Base-by-base conservation (phyloP, 768 basidiomycete species). In the Mycena indigotica region DNA sequence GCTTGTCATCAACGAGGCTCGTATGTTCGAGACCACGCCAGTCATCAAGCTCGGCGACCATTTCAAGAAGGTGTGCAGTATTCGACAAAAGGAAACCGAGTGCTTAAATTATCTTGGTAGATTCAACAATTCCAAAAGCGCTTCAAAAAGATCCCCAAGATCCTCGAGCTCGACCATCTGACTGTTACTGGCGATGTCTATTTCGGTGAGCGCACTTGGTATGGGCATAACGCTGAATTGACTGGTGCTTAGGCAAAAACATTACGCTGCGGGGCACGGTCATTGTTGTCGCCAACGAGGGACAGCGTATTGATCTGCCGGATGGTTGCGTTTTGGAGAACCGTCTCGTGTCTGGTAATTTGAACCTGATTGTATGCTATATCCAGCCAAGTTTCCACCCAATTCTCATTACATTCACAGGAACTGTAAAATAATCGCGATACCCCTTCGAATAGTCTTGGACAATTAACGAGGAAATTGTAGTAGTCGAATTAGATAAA, bases 11-110 rank as follows among this genome's bases (percentile, higher is more conserved):
- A 93, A 89, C 69, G 84, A 84, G 60, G 78, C 82, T 35, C 77
- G 92, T 64, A 89, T 93, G 86, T 94, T 95, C 68, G 84, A 82
- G 67, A 89, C 84, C 19, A 88, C 92, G 25, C 96, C 95, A n/a
- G 93, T 96, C 49, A 91, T 98, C 82, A 97, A 97, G 79, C 84
- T 97, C 49, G 94, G 95, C 44, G 93, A 95, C 72, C 90, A 91
- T 71, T 97, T 98, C 85, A 97, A 95, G 83, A 95, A 93, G 84
- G 90, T 91, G 54, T 46, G 72, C 19, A 41, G 25, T 23, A 39
- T n/a, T 25, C 12, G 10, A 35, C 58, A 25, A 28, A 13, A 52
- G n/a, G n/a, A n/a, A n/a, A n/a, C n/a, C n/a, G n/a, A n/a, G n/a
- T n/a, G n/a, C n/a, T n/a, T n/a, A n/a, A n/a, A n/a, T n/a, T n/a